Base-by-base conservation (phyloP, 2,329 filamentous ascomycete genomes). In the Sphaerulina musiva region DNA sequence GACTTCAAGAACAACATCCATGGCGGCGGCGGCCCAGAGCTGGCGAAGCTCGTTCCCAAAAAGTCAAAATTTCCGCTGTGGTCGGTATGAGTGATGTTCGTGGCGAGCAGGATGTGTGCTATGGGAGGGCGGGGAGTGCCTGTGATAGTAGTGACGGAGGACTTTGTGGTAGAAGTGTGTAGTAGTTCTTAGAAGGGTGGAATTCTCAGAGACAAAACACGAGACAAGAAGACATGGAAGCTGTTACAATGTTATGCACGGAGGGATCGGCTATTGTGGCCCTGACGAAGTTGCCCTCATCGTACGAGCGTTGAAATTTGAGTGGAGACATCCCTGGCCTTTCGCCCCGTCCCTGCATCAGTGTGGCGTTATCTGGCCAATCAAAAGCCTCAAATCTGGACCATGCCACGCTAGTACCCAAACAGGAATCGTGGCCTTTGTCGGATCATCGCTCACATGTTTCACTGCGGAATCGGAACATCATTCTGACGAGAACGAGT, bases 1-100 rank as follows among this genome's bases (percentile, higher is more conserved):
- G 56, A 91, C 65, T 73, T 96, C 91, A 62, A 96, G 85, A 44
- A 93, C 83, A 74, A 96, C 83, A 78, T 97, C 92, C 92, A 97
- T 96, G 72, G 69, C 77, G 75, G 61, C 51, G 56, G 54, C 34
- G 41, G 17, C 7, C 32, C 44, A 12, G 43, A 43, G 46, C 48
- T 50, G 29, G 26, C 39, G 32, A 48, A 53, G 54, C 45, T 56
- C 49, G 43, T 29, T 32, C 44, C 44, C 20, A 40, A 10, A 46
- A 48, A 23, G 40, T 36, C 41, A 41, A 42, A 32, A 41, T 31
- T 41, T 42, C 36, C 43, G 45, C 42, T 29, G 41, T 29, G 38
- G 47, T 46, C 46, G 34, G 49, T 31, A 32, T 8, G 34, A 36
- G 20, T 32, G 43, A 45, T 49, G 46, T 45, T 23, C 45, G 20